Conservation (phyloP, 257 asterid genomes). For the Solanum paucissectum region DNA sequence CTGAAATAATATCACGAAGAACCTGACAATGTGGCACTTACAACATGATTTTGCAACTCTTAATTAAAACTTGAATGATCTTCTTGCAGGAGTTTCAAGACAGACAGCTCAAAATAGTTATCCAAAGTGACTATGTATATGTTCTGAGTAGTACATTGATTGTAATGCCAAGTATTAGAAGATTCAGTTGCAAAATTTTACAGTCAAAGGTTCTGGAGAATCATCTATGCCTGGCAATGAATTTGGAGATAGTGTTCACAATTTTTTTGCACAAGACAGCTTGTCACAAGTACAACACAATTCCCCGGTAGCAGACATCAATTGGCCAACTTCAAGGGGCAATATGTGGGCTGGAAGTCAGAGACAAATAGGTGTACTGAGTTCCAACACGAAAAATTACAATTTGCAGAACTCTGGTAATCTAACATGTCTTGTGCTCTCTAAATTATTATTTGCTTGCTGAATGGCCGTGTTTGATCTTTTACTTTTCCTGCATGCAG, state of each 20-base stretch:
- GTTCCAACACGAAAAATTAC: constrained; percentile 33
- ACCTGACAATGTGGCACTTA: background rate
- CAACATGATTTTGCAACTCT: background rate
- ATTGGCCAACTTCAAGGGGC: constrained; percentile 44
- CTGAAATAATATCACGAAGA: background rate
- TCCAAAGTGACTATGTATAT: background rate
- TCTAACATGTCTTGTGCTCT: background rate
- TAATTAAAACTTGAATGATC: background rate
- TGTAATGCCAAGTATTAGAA: background rate
- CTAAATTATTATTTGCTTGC: background rate
- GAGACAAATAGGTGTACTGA: constrained; percentile 30
- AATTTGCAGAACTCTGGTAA: constrained; percentile 29
- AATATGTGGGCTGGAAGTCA: constrained; percentile 60
- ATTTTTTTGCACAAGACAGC: constrained; percentile 73
- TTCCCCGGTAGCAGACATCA: constrained; percentile 38
- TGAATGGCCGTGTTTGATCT: background rate
- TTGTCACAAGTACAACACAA: constrained; percentile 54
- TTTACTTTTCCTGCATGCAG: constrained; percentile 26
- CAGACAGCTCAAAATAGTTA: background rate
- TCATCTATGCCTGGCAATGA: constrained; percentile 97
- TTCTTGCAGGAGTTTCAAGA: background rate
- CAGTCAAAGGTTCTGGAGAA: constrained; percentile 10
- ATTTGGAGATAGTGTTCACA: constrained; percentile 84
- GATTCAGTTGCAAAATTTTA: background rate
- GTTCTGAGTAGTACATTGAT: background rate